These are phyloP conservation scores for Ambrosiella xylebori DNA, from an alignment of 2,329 filamentous ascomycete species.

Conservation along the genomic window DNA sequence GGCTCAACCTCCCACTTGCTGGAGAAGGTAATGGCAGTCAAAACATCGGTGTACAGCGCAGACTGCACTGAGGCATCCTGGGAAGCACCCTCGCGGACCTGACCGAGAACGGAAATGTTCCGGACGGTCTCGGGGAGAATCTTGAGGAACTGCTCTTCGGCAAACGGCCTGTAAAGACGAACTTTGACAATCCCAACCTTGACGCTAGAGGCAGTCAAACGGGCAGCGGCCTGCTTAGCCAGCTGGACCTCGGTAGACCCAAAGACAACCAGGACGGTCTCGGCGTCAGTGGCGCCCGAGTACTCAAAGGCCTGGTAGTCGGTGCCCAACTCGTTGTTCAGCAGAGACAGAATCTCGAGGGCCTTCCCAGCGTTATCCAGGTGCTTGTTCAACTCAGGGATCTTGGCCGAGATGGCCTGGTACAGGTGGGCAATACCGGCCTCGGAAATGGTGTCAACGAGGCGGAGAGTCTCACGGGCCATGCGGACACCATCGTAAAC, in stretches of 20 bases:
- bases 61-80: conserved; percentile 63
- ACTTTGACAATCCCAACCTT: conserved; percentile 82
- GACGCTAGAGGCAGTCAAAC: conserved; percentile 53
- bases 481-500: conserved; percentile 76
- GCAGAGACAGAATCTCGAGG: conserved; percentile 50
- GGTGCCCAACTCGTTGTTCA: conserved; percentile 86
- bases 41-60: conserved; percentile 77
- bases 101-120: conserved; percentile 72
- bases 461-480: conserved; percentile 62
- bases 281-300: conserved; percentile 61
- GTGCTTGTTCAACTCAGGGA: conserved; percentile 47
- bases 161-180: conserved; percentile 83
- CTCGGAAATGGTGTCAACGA: conserved; percentile 68
- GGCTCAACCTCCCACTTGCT: conserved; percentile 45
- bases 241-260: conserved; percentile 82
- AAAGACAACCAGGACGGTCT: conserved; percentile 77
- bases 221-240: conserved; percentile 60
- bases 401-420: conserved; percentile 43
- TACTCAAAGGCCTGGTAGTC: conserved; percentile 92
- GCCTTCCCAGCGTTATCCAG: conserved; percentile 56
- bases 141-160: conserved; percentile 83
- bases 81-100: conserved; percentile 59
- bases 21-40: conserved; percentile 70
- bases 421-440: conserved; percentile 52
- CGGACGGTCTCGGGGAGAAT: conserved; percentile 58